Percentiles rank a stretch among this genome's conserved stretches.
Evolutionary conservation across 805 yeast species (phyloP).

Genomic region (Metschnikowia henanensis): DNA sequence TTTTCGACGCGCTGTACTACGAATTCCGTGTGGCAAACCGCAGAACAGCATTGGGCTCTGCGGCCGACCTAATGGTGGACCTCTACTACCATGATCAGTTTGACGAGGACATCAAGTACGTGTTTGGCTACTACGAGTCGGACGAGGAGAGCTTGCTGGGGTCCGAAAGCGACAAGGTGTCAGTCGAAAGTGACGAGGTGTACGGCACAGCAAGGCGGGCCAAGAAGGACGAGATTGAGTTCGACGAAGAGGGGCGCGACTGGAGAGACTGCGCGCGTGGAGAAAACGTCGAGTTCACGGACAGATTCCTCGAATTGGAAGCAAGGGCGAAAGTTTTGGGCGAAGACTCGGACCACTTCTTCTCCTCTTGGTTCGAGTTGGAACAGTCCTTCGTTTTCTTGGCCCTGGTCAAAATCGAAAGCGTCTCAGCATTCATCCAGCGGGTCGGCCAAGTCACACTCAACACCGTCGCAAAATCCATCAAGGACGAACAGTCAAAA

Average conservation of each 20-base stretch:
- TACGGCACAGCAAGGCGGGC: conserved; percentile 22
- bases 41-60: conserved; percentile 11
- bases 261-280: conserved; percentile 75
- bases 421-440: conserved; percentile 22
- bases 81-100: conserved; percentile 61
- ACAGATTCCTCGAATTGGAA: conserved; percentile 21
- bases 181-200: conserved; percentile 9
- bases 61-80: conserved; percentile 48
- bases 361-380: conserved; percentile 26
- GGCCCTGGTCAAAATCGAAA: conserved; percentile 26
- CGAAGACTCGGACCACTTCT: conserved; percentile 29
- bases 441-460: conserved; percentile 41
- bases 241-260: conserved; percentile 62
- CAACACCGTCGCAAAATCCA: conserved; percentile 52
- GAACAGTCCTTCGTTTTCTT: conserved; percentile 25
- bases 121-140: conserved; percentile 53
- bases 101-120: conserved; percentile 66
- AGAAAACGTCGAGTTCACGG: conserved; percentile 38
- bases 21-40: conserved; percentile 11
- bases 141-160: conserved; percentile 15
- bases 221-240: conserved; percentile 36
- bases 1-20: conserved; percentile 14
- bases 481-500: conserved; percentile 20
- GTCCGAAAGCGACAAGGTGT: conserved; percentile 8
- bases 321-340: conserved; percentile 17